A percentile compares a stretch with the other conserved stretches of the same genome.
These are phyloP conservation scores for Penicillium odoratum DNA, from an alignment of 495 filamentous ascomycete species.

Conservation along the genomic window DNA sequence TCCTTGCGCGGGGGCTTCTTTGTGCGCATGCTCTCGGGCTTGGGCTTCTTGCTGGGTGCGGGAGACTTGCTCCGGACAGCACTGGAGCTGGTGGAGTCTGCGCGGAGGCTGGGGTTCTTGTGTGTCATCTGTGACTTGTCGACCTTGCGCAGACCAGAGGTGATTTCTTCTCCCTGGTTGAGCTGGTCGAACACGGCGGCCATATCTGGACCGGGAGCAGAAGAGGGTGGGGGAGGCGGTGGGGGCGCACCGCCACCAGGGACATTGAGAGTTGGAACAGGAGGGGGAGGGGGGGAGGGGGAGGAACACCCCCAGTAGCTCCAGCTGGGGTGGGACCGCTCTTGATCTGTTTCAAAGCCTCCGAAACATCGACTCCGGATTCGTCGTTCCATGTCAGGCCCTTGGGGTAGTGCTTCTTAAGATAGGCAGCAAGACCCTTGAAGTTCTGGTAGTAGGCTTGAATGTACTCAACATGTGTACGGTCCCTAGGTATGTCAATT, in stretches of 20 bases:
- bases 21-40: constrained; percentile 88
- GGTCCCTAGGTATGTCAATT: constrained; percentile 55
- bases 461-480: constrained; percentile 79
- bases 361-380: constrained; percentile 68
- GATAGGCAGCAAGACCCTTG: constrained; percentile 73
- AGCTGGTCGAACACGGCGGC: constrained; percentile 85
- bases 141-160: constrained; percentile 85
- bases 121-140: constrained; percentile 95
- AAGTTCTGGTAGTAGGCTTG: constrained; percentile 86
- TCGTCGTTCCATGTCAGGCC: constrained; percentile 88
- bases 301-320: constrained; percentile 39
- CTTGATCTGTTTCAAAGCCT: constrained; percentile 65
- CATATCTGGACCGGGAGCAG: constrained; percentile 57
- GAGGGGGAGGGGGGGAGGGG: constrained; percentile 62
- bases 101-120: constrained; percentile 92
- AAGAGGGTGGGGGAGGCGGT: constrained; percentile 64
- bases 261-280: constrained; percentile 54
- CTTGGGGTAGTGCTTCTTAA: constrained; percentile 73
- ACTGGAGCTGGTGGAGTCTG: constrained; percentile 60
- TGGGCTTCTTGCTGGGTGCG: constrained; percentile 85
- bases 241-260: constrained; percentile 70
- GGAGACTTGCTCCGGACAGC: constrained; percentile 69
- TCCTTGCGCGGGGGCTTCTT: constrained; percentile 93
- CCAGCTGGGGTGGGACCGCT: constrained; percentile 40
- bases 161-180: constrained; percentile 84